A percentile compares a stretch with the other conserved stretches of the same genome.
Evolutionary conservation across 2,329 filamentous ascomycete genomes (phyloP).

Genomic region (Colletotrichum musicola): DNA sequence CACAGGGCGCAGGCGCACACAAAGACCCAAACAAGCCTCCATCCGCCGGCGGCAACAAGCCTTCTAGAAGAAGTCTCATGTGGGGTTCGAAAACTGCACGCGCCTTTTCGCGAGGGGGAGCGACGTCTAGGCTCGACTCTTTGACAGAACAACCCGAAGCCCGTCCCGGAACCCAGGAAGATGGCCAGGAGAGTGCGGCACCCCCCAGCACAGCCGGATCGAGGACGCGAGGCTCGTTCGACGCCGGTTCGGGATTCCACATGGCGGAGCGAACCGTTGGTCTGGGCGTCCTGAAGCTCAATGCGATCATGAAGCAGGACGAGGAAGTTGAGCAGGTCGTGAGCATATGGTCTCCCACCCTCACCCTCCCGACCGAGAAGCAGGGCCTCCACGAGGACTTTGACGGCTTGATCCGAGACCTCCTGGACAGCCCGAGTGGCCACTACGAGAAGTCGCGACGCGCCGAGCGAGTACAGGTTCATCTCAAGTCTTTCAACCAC

Average conservation of each 20-base stretch:
- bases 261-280: conserved; percentile 79
- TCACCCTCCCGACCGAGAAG: conserved; percentile 66
- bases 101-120: conserved; percentile 65
- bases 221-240: conserved; percentile 46
- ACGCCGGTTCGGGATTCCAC: conserved; percentile 49
- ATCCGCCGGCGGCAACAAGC: conserved; percentile 57
- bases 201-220: conserved; percentile 72
- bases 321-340: conserved; percentile 82
- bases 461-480: conserved; percentile 83
- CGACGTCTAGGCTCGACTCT: conserved; percentile 64
- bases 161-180: conserved; percentile 54
- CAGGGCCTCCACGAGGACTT: conserved; percentile 74
- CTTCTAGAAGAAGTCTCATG: conserved; percentile 70
- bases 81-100: conserved; percentile 69
- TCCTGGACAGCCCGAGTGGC: conserved; percentile 80
- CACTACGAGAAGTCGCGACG: conserved; percentile 79
- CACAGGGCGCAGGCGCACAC: conserved; percentile 52
- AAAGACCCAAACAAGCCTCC: conserved; percentile 57
- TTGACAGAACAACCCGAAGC: conserved; percentile 60
- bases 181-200: conserved; percentile 55
- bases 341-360: conserved; percentile 79
- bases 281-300: conserved; percentile 82
- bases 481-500: conserved; percentile 82
- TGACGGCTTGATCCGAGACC: conserved; percentile 77
- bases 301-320: conserved; percentile 77